phyloP scores from a whole-genome alignment of 345 rosid genomes.

The Heritiera fomes region DNA sequence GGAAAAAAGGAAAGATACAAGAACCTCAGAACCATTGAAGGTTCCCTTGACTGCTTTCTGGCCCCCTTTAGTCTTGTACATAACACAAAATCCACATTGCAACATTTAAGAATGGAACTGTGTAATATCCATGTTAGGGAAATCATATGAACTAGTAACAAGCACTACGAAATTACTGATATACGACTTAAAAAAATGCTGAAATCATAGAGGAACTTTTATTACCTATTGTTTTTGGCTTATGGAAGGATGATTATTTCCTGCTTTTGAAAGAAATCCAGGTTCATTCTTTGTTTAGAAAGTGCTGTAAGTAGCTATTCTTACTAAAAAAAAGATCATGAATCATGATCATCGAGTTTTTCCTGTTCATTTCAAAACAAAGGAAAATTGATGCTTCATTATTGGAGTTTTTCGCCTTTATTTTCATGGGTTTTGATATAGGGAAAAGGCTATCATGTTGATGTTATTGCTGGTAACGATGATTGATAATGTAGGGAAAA shows the following conservation, averaged over 20 bases:
- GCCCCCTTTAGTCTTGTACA: slow-evolving; percentile 26
- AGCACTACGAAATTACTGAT: too few species aligned
- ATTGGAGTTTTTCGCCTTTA: neutral
- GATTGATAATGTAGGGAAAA: neutral
- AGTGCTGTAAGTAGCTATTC: too few species aligned
- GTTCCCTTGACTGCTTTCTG: neutral
- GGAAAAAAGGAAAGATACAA: neutral
- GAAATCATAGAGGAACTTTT: too few species aligned
- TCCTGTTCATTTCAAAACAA: too few species aligned
- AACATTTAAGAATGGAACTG: neutral
- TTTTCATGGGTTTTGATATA: neutral
- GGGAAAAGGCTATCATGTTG: neutral
- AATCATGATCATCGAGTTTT: too few species aligned
- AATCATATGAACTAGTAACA: slow-evolving; percentile 4
- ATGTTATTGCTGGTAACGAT: neutral
- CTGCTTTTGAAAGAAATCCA: too few species aligned
- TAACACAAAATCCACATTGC: slow-evolving; percentile 5
- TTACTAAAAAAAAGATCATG: too few species aligned
- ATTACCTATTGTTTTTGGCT: too few species aligned
- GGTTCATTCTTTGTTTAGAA: too few species aligned
- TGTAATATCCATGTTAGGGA: neutral
- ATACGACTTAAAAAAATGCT: too few species aligned
- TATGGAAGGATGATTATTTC: too few species aligned
- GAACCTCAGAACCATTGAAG: neutral
- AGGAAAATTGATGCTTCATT: neutral